These are phyloP conservation scores for Sophora flavescens DNA, from an alignment of 306 rosid species.

Conservation along the genomic window DNA sequence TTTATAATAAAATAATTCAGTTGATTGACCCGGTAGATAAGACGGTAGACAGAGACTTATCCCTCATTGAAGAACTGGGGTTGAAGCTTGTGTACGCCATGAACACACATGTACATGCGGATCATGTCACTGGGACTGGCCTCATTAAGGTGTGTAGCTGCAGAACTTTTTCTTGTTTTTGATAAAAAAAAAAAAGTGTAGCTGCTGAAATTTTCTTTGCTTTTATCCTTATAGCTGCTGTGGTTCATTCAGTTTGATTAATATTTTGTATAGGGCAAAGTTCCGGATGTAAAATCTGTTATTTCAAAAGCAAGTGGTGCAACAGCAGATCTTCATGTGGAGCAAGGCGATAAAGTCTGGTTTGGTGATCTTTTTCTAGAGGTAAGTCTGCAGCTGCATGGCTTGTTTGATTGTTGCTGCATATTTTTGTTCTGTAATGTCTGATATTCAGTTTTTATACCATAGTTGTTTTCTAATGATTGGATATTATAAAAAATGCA, in stretches of 20 bases:
- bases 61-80: slow-evolving; percentile 75
- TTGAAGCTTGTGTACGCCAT: slow-evolving; percentile 78
- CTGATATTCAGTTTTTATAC: background rate
- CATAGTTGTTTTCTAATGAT: slow-evolving; percentile 19
- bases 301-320: slow-evolving; percentile 90
- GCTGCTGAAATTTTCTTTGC: slow-evolving; percentile 7
- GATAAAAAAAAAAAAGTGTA: background rate
- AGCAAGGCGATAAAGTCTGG: slow-evolving; percentile 65
- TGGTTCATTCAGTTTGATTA: slow-evolving; percentile 4
- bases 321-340: slow-evolving; percentile 72
- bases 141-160: slow-evolving; percentile 68
- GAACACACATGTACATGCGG: slow-evolving; percentile 99
- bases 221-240: background rate
- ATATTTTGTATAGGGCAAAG: slow-evolving; percentile 60
- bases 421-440: slow-evolving; percentile 6
- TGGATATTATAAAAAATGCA: background rate
- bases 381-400: slow-evolving; percentile 55
- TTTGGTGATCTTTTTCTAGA: slow-evolving; percentile 86
- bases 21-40: slow-evolving; percentile 97
- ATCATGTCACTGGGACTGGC: slow-evolving; percentile 96
- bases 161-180: background rate
- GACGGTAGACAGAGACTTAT: slow-evolving; percentile 88
- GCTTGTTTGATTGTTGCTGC: slow-evolving; percentile 3
- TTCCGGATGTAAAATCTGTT: slow-evolving; percentile 76
- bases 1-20: slow-evolving; percentile 50